A percentile compares a stretch with the other conserved stretches of the same genome.
phyloP scores from a whole-genome alignment of 208 protist species.

The Porcisia deanei region DNA sequence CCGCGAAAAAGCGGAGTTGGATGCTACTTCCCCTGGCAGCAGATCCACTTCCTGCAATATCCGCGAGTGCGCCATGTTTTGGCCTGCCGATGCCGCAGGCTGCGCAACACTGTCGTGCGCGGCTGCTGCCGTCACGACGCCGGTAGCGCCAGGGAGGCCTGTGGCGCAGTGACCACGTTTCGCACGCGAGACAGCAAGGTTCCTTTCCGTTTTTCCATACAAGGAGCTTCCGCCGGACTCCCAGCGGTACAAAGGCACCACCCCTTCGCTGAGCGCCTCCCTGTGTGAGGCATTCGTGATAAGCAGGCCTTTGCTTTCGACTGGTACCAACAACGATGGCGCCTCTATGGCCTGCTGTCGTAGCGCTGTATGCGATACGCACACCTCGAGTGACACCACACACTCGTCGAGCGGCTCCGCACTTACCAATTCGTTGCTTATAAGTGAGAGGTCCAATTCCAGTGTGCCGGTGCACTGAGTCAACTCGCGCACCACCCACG shows the following conservation, averaged over 20 bases:
- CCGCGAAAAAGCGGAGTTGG: conserved; percentile 2
- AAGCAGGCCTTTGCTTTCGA: neutral
- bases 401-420: conserved; percentile 82
- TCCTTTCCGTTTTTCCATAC: conserved; percentile 3
- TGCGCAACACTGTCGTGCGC: neutral
- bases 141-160: neutral
- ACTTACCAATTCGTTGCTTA: conserved; percentile 50
- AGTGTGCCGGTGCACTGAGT: conserved; percentile 62
- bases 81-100: neutral
- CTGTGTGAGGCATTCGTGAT: neutral
- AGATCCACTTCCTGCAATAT: neutral
- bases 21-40: neutral
- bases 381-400: conserved; percentile 46
- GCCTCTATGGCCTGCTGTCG: neutral
- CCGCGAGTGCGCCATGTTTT: neutral
- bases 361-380: conserved; percentile 11
- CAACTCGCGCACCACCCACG: conserved; percentile 77
- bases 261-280: neutral
- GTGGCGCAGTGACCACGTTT: neutral
- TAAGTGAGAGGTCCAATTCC: conserved; percentile 59
- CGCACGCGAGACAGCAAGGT: neutral
- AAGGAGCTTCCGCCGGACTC: conserved; percentile 4
- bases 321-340: neutral
- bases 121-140: neutral
- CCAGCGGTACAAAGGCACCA: conserved; percentile 19